Evolutionary conservation across 164 flowering plant species (phyloP).

Genomic region (Hamamelis virginiana): DNA sequence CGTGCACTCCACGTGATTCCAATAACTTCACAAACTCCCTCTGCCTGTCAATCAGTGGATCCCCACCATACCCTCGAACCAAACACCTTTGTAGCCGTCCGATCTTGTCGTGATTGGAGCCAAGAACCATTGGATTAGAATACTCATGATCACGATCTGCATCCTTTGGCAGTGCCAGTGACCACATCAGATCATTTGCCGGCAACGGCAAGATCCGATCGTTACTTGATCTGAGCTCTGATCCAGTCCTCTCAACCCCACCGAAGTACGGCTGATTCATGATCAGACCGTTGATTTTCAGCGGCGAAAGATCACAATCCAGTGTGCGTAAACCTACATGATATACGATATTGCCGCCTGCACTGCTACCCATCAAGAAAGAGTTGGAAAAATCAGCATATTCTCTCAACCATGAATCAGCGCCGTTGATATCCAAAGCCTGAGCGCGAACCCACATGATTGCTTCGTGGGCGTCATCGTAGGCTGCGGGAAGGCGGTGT

Average conservation of each 20-base stretch:
- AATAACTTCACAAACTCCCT: conserved; percentile 37
- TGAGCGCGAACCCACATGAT: conserved; percentile 45
- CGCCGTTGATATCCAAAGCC: conserved; percentile 18
- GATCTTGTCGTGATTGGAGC: conserved; percentile 17
- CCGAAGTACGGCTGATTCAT: conserved; percentile 52
- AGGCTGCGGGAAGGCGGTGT: conserved; percentile 74
- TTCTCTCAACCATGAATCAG: conserved; percentile 49
- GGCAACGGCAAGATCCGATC: conserved; percentile 42
- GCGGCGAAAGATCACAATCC: conserved; percentile 30
- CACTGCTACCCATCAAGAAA: conserved; percentile 62
- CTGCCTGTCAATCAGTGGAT: conserved; percentile 50
- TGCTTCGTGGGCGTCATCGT: conserved; percentile 55
- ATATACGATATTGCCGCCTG: conserved; percentile 65
- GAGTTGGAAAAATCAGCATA: conserved; percentile 44
- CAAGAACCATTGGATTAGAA: conserved; percentile 33
- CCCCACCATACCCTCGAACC: conserved; percentile 44
- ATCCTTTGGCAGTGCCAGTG: conserved; percentile 44
- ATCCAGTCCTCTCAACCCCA: conserved; percentile 47
- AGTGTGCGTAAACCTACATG: conserved; percentile 38
- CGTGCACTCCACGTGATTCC: conserved; percentile 41
- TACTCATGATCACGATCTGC: conserved; percentile 61
- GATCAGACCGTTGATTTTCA: conserved; percentile 50
- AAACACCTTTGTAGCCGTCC: conserved; percentile 39
- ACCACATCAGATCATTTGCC: conserved; percentile 49
- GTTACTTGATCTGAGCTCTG: conserved; percentile 35